Evolutionary conservation across 805 yeast genomes (phyloP).

Genomic region (Debaryomyces castellii): DNA sequence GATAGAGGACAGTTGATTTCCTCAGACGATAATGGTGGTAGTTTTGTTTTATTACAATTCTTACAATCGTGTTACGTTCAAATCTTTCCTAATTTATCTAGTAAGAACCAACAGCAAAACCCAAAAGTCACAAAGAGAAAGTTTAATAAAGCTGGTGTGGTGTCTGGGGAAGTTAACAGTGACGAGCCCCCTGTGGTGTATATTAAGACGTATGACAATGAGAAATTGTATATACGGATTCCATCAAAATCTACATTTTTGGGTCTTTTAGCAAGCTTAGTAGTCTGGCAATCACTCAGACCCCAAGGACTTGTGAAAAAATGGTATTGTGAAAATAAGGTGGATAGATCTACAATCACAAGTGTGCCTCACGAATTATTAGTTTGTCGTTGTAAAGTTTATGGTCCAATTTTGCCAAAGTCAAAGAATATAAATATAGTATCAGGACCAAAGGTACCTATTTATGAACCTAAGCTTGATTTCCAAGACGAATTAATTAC

Average conservation of each 20-base stretch:
- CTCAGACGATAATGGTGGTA: slow-evolving; percentile 27
- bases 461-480: slow-evolving; percentile 17
- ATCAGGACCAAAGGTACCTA: slow-evolving; percentile 38
- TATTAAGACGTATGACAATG: slow-evolving; percentile 40
- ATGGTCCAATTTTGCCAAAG: slow-evolving; percentile 56
- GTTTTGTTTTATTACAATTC: slow-evolving; percentile 29
- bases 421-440: slow-evolving; percentile 37
- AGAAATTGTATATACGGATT: slow-evolving; percentile 36
- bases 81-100: slow-evolving; percentile 25
- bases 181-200: slow-evolving; percentile 38
- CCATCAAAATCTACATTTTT: slow-evolving; percentile 39
- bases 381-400: slow-evolving; percentile 65
- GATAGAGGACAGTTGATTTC: slow-evolving; percentile 34
- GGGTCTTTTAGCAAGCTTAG: slow-evolving; percentile 41
- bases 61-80: slow-evolving; percentile 43
- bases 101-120: slow-evolving; percentile 5
- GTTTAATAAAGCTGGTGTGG: slow-evolving; percentile 7
- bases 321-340: slow-evolving; percentile 45
- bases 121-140: slow-evolving; percentile 1
- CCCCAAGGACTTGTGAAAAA: slow-evolving; percentile 56
- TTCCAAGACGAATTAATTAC: slow-evolving; percentile 3
- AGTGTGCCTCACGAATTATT: slow-evolving; percentile 39
- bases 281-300: slow-evolving; percentile 58
- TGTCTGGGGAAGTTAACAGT: not conserved
- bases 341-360: slow-evolving; percentile 19